A percentile compares a stretch with the other conserved stretches of the same genome.
phyloP scores from a whole-genome alignment of 495 filamentous ascomycete species.

The Penicillium steckii region DNA sequence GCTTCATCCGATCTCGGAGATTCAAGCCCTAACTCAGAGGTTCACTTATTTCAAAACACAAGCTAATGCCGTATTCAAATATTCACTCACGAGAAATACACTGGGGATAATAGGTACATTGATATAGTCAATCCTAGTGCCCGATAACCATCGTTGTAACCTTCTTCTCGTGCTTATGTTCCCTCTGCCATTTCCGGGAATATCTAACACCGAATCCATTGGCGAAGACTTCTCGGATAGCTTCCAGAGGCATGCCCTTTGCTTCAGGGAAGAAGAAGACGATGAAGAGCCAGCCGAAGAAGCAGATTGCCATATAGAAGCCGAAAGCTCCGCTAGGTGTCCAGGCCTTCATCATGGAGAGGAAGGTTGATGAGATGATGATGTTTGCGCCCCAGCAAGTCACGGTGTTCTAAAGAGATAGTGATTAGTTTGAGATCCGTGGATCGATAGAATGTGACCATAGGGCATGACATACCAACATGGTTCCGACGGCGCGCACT shows the following conservation, averaged over 20 bases:
- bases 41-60: too few species aligned
- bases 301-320: slow-evolving; percentile 49
- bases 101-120: too few species aligned
- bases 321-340: slow-evolving; percentile 50
- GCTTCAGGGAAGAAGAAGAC: slow-evolving; percentile 47
- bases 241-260: slow-evolving; percentile 49
- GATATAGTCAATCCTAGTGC: too few species aligned
- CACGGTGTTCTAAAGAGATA: slow-evolving; percentile 30
- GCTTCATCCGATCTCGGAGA: too few species aligned
- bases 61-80: too few species aligned
- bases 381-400: slow-evolving; percentile 52
- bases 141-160: slow-evolving; percentile 8
- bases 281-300: slow-evolving; percentile 46
- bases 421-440: too few species aligned
- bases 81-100: too few species aligned
- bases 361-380: slow-evolving; percentile 51
- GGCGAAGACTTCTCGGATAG: slow-evolving; percentile 42
- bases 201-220: slow-evolving; percentile 44
- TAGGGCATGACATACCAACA: slow-evolving; percentile 30
- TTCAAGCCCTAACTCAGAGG: too few species aligned
- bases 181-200: slow-evolving; percentile 37
- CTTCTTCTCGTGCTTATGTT: slow-evolving; percentile 17
- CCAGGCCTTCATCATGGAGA: slow-evolving; percentile 48
- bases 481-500: slow-evolving; percentile 49
- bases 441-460: background rate